phyloP scores from a whole-genome alignment of 495 filamentous ascomycete species.

The Thermothielavioides terrestris region DNA sequence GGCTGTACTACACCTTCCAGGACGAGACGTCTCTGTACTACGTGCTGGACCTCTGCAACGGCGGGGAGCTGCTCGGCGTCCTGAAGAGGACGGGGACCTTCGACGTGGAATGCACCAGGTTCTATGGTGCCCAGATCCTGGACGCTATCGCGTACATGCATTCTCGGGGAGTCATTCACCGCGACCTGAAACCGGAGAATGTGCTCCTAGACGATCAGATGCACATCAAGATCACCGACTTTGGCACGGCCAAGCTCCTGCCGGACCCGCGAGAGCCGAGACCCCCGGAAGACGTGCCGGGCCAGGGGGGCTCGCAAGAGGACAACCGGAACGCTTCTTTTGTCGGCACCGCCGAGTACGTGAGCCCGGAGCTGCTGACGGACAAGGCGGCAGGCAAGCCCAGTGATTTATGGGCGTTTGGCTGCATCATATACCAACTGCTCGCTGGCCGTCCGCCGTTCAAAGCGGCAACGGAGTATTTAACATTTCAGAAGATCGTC shows the following conservation, averaged over 20 bases:
- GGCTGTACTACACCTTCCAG: constrained; percentile 98
- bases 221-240: constrained; percentile 98
- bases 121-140: constrained; percentile 93
- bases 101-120: constrained; percentile 89
- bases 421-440: constrained; percentile 98
- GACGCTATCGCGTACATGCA: constrained; percentile 99
- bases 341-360: constrained; percentile 97
- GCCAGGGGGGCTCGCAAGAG: constrained; percentile 48
- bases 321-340: constrained; percentile 82
- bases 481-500: constrained; percentile 98
- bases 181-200: constrained; percentile 96
- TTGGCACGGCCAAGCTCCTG: constrained; percentile 92
- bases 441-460: constrained; percentile 90
- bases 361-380: constrained; percentile 89
- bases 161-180: constrained; percentile 87
- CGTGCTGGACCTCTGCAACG: constrained; percentile 87
- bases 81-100: constrained; percentile 91
- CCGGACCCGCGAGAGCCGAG: constrained; percentile 51
- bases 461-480: constrained; percentile 94
- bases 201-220: constrained; percentile 90
- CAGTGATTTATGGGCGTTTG: constrained; percentile 97
- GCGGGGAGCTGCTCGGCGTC: constrained; percentile 85
- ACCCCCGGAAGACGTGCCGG: constrained; percentile 40
- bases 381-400: constrained; percentile 97
- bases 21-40: constrained; percentile 95